Conservation (phyloP, 202 grass and related monocot genomes). For the Eragrostis tef region DNA sequence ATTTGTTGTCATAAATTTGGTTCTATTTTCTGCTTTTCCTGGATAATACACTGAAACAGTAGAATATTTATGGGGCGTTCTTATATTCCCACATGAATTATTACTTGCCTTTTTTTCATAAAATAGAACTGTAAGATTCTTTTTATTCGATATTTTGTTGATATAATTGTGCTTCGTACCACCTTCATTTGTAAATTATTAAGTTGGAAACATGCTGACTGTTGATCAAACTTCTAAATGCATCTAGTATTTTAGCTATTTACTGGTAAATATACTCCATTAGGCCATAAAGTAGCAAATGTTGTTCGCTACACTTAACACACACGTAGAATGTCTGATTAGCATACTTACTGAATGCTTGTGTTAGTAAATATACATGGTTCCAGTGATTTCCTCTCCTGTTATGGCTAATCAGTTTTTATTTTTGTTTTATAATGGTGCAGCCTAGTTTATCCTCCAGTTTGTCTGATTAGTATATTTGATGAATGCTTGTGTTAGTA, state of each 20-base stretch:
- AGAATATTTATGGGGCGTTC: not conserved
- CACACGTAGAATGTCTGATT: conserved; percentile 1
- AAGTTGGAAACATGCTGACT: not conserved
- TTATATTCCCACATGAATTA: conserved; percentile 20
- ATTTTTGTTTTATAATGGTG: too few species aligned
- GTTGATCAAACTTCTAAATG: not conserved
- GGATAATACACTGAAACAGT: conserved; percentile 15
- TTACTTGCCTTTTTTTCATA: not conserved
- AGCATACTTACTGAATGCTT: not conserved
- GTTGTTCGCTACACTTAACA: not conserved
- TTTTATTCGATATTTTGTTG: not conserved
- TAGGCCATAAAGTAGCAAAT: conserved; percentile 7
- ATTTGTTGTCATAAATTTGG: not conserved
- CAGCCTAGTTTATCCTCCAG: too few species aligned
- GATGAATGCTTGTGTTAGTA: not conserved
- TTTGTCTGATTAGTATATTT: not conserved
- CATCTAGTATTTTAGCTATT: not conserved
- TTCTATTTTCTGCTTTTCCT: conserved; percentile 13
- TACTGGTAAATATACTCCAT: not conserved
- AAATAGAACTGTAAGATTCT: conserved; percentile 3
- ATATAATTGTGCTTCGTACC: not conserved
- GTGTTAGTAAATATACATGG: not conserved
- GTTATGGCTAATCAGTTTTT: too few species aligned
- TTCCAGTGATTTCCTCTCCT: conserved; percentile 19
- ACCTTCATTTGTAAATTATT: not conserved